Percentiles rank a stretch among this genome's conserved stretches.
phyloP scores from a whole-genome alignment of 352 stramenopile genomes.

The Elongisporangium prolatum region DNA sequence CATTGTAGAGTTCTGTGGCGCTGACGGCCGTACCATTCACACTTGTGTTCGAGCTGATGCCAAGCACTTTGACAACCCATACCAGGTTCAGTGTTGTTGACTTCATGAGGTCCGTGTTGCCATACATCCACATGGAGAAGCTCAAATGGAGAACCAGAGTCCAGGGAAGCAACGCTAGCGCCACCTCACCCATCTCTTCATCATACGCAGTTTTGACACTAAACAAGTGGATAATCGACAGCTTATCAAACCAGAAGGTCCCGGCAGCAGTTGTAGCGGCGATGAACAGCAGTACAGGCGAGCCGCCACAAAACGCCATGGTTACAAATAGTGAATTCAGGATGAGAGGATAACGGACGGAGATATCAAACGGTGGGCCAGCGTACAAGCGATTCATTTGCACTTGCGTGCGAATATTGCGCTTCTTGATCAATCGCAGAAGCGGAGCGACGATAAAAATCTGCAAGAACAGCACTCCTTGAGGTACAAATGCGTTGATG shows the following conservation, averaged over 20 bases:
- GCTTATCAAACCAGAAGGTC: slow-evolving; percentile 82
- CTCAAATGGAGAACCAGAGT: slow-evolving; percentile 60
- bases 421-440: slow-evolving; percentile 25
- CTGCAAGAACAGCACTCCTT: slow-evolving; percentile 52
- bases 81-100: slow-evolving; percentile 41
- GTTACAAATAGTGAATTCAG: slow-evolving; percentile 86
- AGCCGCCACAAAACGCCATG: slow-evolving; percentile 75
- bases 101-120: slow-evolving; percentile 66
- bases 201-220: slow-evolving; percentile 80
- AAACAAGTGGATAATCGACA: slow-evolving; percentile 73
- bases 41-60: slow-evolving; percentile 19
- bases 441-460: slow-evolving; percentile 58
- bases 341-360: slow-evolving; percentile 75
- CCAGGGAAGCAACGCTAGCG: slow-evolving; percentile 58
- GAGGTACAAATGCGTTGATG: slow-evolving; percentile 72
- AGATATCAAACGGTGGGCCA: slow-evolving; percentile 67
- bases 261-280: slow-evolving; percentile 49
- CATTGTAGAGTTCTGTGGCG: slow-evolving; percentile 35
- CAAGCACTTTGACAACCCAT: slow-evolving; percentile 34
- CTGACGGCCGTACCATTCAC: slow-evolving; percentile 16
- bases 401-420: slow-evolving; percentile 56
- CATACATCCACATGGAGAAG: slow-evolving; percentile 84
- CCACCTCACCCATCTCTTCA: slow-evolving; percentile 62
- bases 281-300: slow-evolving; percentile 76
- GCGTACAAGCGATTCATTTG: slow-evolving; percentile 80